phyloP scores from a whole-genome alignment of 257 asterid genomes.

The Thymus quinquecostatus region DNA sequence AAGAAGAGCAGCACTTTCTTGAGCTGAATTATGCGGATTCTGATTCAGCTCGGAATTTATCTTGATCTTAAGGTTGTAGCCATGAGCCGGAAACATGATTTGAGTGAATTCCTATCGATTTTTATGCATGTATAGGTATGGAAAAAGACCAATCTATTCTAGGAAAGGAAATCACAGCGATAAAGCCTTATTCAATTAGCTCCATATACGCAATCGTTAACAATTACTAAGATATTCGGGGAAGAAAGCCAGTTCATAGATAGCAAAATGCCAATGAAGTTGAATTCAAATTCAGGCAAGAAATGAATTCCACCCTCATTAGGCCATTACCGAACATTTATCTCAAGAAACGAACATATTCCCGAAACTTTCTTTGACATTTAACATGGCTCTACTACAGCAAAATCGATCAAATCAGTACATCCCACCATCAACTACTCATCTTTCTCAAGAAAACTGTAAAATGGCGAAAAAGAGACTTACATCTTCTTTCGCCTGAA shows the following conservation, averaged over 20 bases:
- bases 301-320: neutral
- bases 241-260: too few relatives aligned
- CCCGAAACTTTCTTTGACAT: neutral
- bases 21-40: neutral
- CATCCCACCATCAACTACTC: neutral
- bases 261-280: too few relatives aligned
- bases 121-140: too few relatives aligned
- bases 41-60: neutral
- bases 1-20: neutral
- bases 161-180: too few relatives aligned
- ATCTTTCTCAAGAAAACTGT: neutral
- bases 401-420: neutral
- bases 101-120: too few relatives aligned
- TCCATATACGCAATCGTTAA: too few relatives aligned
- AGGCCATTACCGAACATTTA: neutral
- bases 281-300: neutral
- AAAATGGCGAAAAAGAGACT: constrained; percentile 35
- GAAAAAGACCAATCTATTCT: too few relatives aligned
- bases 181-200: too few relatives aligned
- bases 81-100: too few relatives aligned
- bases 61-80: neutral
- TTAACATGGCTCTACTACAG: constrained; percentile 3
- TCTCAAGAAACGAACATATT: neutral
- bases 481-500: constrained; percentile 86
- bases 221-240: too few relatives aligned